Conservation (phyloP, 2,329 filamentous ascomycete genomes). For the Neonectria punicea region DNA sequence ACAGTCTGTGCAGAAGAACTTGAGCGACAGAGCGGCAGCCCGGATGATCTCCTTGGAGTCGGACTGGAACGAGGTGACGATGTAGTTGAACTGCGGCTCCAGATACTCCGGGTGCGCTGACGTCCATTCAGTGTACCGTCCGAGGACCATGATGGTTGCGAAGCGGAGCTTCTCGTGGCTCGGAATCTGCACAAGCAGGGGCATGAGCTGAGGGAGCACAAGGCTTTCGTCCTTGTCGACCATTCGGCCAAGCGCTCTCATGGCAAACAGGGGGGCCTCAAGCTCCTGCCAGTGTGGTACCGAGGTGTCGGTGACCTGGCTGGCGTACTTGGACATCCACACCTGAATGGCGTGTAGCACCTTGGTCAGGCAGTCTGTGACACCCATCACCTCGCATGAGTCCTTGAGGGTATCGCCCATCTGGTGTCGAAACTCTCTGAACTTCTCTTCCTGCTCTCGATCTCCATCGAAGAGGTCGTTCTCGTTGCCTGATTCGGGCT, state of each 20-base stretch:
- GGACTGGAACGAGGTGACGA: conserved; percentile 91
- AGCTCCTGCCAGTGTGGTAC: conserved; percentile 97
- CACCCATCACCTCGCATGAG: conserved; percentile 94
- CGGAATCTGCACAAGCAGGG: conserved; percentile 91
- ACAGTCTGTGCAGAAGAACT: conserved; percentile 97
- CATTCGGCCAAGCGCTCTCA: conserved; percentile 97
- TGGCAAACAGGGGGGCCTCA: conserved; percentile 92
- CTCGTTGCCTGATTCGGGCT: conserved; percentile 77
- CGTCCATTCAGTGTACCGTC: conserved; percentile 98
- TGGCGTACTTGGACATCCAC: conserved; percentile 87
- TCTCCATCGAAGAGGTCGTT: conserved; percentile 94
- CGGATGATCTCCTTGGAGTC: conserved; percentile 90
- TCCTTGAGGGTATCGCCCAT: conserved; percentile 99
- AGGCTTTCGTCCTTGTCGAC: conserved; percentile 88
- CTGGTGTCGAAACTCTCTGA: conserved; percentile 93
- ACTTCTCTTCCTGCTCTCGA: conserved; percentile 94
- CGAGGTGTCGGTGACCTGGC: conserved; percentile 75
- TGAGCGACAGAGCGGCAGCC: conserved; percentile 92
- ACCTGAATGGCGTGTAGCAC: conserved; percentile 85
- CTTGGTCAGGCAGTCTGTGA: conserved; percentile 90
- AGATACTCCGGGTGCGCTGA: conserved; percentile 92
- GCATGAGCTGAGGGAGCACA: conserved; percentile 91
- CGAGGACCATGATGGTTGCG: conserved; percentile 96
- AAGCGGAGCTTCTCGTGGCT: conserved; percentile 98
- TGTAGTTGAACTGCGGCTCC: conserved; percentile 93